A percentile compares a stretch with the other conserved stretches of the same genome.
These are phyloP conservation scores for Didymella pomorum DNA, from an alignment of 2,329 filamentous ascomycete species.

Conservation along the genomic window DNA sequence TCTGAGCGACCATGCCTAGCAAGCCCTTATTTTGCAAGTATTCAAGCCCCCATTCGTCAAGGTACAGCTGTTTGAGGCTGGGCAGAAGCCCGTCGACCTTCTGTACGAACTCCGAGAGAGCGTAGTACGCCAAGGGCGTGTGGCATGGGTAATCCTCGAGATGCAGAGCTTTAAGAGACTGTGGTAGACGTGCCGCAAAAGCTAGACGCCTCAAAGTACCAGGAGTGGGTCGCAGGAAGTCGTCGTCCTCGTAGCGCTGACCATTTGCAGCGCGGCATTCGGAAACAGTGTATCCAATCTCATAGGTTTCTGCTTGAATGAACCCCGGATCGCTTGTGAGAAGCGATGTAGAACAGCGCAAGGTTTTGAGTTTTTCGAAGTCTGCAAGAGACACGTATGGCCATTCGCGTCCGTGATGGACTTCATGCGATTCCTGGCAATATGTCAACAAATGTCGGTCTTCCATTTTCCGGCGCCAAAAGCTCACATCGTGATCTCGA, in stretches of 20 bases:
- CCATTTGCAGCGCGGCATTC: neutral
- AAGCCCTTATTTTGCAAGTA: conserved; percentile 1
- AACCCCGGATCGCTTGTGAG: conserved; percentile 1
- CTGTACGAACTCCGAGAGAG: conserved; percentile 2
- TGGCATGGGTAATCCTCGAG: neutral
- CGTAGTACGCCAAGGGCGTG: neutral
- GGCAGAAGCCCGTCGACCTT: neutral
- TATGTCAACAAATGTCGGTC: neutral
- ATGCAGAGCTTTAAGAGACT: neutral
- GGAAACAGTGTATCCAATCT: neutral
- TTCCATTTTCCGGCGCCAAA: neutral
- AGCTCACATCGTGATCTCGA: neutral
- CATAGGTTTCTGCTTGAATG: neutral
- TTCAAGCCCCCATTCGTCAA: neutral
- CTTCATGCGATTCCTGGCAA: neutral
- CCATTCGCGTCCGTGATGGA: neutral
- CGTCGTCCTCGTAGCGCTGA: neutral
- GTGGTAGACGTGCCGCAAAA: neutral
- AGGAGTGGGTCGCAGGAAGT: neutral
- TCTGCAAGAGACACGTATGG: conserved; percentile 1
- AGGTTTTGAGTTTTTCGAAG: conserved; percentile 2
- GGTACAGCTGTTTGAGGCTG: neutral
- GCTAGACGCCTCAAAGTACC: neutral
- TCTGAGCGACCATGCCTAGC: neutral
- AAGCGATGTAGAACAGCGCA: conserved; percentile 2